These are phyloP conservation scores for Aspergillus intermedius DNA, from an alignment of 2,329 filamentous ascomycete genomes.

Conservation along the genomic window DNA sequence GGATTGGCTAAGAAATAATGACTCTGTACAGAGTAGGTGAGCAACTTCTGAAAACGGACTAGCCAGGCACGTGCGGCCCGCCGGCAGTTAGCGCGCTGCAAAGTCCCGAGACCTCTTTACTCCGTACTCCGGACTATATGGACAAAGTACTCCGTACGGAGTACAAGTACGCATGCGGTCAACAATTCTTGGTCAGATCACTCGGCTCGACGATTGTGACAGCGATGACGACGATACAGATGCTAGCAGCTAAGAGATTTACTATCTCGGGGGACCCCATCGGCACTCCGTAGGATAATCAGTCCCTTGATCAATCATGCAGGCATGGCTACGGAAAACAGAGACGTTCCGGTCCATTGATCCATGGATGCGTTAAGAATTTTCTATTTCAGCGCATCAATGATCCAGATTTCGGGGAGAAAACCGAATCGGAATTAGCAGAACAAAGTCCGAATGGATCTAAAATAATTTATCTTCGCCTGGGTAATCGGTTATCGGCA, in stretches of 20 bases:
- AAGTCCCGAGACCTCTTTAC: neutral
- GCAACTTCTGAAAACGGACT: neutral
- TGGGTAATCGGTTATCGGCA: constrained; percentile 1
- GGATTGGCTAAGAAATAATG: too few relatives aligned
- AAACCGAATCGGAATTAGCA: neutral
- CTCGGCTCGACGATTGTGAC: neutral
- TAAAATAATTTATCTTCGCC: neutral
- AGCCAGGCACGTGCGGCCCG: neutral
- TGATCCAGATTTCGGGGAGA: neutral
- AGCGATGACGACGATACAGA: too few relatives aligned
- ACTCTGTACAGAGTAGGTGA: too few relatives aligned
- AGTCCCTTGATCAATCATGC: too few relatives aligned
- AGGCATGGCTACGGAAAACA: too few relatives aligned
- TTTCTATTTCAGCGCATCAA: neutral
- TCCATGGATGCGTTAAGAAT: neutral
- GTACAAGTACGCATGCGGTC: too few relatives aligned
- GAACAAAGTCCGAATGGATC: neutral
- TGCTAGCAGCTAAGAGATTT: too few relatives aligned
- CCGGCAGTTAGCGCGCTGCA: neutral
- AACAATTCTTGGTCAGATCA: neutral
- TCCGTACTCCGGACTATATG: neutral
- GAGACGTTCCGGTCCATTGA: neutral
- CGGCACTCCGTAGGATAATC: too few relatives aligned
- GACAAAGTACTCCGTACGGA: neutral
- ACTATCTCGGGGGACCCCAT: too few relatives aligned